A percentile compares a stretch with the other conserved stretches of the same genome.
Conservation (phyloP, 768 basidiomycete genomes). For the Strobilomyces echinocephalus region DNA sequence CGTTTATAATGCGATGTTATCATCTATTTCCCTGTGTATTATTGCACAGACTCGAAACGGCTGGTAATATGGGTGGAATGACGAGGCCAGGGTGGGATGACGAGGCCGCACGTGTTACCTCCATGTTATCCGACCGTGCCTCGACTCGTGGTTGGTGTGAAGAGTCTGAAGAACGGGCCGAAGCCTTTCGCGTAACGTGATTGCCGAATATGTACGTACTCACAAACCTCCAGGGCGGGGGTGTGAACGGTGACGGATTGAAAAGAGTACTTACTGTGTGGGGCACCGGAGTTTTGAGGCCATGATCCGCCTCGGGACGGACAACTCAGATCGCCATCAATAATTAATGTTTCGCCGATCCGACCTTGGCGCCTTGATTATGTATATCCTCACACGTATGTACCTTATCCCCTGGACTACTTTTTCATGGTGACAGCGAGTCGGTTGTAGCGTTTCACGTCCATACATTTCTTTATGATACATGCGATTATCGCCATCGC, state of each 20-base stretch:
- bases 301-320: not conserved
- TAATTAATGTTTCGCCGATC: not conserved
- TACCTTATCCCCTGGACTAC: not conserved
- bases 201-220: not conserved
- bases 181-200: not conserved
- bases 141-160: not conserved
- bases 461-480: constrained; percentile 3
- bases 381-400: not conserved
- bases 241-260: not conserved
- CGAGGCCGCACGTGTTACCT: not conserved
- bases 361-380: not conserved
- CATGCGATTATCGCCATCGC: constrained; percentile 1
- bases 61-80: no score
- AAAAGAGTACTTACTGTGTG: not conserved
- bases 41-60: no score
- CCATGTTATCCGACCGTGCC: not conserved
- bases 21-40: no score
- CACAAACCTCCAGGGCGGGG: not conserved
- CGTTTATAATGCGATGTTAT: no score
- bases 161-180: not conserved
- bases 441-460: not conserved
- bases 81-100: no score
- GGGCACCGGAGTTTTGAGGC: not conserved
- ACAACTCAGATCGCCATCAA: constrained; percentile 7
- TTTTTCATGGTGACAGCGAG: not conserved